These are phyloP conservation scores for Entomortierella beljakovae DNA, from an alignment of 192 early-diverging fungal species.

Conservation along the genomic window DNA sequence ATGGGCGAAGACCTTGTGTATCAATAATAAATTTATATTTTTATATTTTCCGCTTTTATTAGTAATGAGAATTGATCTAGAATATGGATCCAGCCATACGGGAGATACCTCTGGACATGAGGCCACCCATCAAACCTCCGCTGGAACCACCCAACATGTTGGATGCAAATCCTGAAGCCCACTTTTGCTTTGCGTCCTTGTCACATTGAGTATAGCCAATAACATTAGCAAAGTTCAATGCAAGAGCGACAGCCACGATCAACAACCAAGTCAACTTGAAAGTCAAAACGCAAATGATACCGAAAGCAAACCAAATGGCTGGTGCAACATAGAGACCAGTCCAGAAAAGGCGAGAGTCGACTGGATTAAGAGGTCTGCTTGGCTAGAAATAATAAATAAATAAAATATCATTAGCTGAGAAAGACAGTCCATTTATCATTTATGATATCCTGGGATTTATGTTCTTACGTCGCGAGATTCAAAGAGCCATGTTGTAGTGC, in stretches of 20 bases:
- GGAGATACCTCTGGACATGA: slow-evolving; percentile 49
- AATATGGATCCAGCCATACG: slow-evolving; percentile 54
- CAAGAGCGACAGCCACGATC: slow-evolving; percentile 86
- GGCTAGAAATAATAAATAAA: slow-evolving; percentile 53
- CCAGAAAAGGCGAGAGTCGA: slow-evolving; percentile 97
- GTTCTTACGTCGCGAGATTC: slow-evolving; percentile 85
- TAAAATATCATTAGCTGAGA: no score
- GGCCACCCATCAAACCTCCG: slow-evolving; percentile 42
- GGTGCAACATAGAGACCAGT: slow-evolving; percentile 88
- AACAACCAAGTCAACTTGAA: slow-evolving; percentile 86
- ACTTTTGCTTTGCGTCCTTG: slow-evolving; percentile 86
- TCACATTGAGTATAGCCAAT: slow-evolving; percentile 96
- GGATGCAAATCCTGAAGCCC: slow-evolving; percentile 74
- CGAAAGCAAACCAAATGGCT: slow-evolving; percentile 84
- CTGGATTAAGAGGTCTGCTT: slow-evolving; percentile 77
- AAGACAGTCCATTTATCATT: no score
- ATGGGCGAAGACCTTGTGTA: slow-evolving; percentile 37
- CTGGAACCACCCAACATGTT: slow-evolving; percentile 63
- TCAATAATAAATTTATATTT: no score
- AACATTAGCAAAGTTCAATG: slow-evolving; percentile 92
- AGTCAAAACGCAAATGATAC: slow-evolving; percentile 79
- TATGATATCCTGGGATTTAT: background rate
- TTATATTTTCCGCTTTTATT: no score
- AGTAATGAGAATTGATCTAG: no score
- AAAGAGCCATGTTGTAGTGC: slow-evolving; percentile 96